Base-by-base conservation (phyloP, 805 yeast genomes). In the Teunomyces cretensis region DNA sequence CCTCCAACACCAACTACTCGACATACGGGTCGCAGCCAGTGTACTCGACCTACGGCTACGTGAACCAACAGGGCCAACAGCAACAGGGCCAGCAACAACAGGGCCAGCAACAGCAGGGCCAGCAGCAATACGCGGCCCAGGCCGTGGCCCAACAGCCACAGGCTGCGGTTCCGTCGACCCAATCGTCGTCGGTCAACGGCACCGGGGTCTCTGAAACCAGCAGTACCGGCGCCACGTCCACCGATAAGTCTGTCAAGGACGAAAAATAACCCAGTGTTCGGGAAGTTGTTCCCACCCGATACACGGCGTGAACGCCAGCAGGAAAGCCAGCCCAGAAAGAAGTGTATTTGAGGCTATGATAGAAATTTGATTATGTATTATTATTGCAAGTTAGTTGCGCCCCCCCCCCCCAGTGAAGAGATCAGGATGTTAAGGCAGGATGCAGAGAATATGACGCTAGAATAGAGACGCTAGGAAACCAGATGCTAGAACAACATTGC, bases 11-110 rank as follows among this genome's bases (percentile, higher is more conserved):
- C 35, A 49, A 37, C 32, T 54, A 54, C 28, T 51, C 58, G 1
- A 46, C 50, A 14, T 54, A 53, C 42, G 48, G 50, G 9, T 26
- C 46, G 15, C 56, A 53, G 37, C 58, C 58, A 19, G 44, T 48
- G 15, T 54, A 54, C 41, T 48, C 54, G n/a, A 38, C 46, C 17
- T 52, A 50, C 26, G 45, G 51, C 14, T 52, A 48, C 30, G 45
- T 48, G 28, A 52, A 52, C 38, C 55, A 50, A 19, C 49, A 45
- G 35, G 35, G 39, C n/a, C 51, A 44, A 7, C 54, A 50, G 28
- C 28, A 26, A 9, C 33, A 30, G 33, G 12, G 11, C 2, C 31
- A 28, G 11, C 31, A 1, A 9, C 31, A 28, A 28, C 31, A 12
- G 27, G 15, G n/a, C 11, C 37, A 45, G 30, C 43, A 31, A 35